phyloP scores from a whole-genome alignment of 2,329 filamentous ascomycete genomes.

The Thelonectria blattea region DNA sequence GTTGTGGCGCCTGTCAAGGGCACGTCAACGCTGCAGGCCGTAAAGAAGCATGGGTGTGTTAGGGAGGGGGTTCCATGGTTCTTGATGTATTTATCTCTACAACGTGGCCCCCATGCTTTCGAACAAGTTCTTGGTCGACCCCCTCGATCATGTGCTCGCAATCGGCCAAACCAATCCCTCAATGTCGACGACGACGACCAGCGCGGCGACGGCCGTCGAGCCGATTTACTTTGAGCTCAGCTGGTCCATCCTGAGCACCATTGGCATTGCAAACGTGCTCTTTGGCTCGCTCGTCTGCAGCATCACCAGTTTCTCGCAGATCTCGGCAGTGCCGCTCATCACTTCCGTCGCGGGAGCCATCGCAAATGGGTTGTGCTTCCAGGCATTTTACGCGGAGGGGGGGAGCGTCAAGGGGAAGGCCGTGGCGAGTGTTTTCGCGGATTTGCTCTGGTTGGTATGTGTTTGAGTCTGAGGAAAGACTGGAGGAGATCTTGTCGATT shows the following conservation, averaged over 20 bases:
- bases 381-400: conserved; percentile 45
- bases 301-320: conserved; percentile 47
- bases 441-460: conserved; percentile 49
- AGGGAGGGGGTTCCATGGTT: too few species aligned
- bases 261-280: conserved; percentile 49
- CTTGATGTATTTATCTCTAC: not conserved
- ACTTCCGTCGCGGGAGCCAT: conserved; percentile 46
- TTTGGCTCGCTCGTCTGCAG: conserved; percentile 47
- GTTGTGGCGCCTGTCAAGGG: not conserved
- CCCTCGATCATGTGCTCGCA: not conserved
- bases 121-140: not conserved
- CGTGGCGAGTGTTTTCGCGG: conserved; percentile 47
- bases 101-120: not conserved
- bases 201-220: not conserved
- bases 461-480: not conserved
- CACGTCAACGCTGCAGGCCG: not conserved
- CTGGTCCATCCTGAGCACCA: conserved; percentile 53
- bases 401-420: conserved; percentile 36
- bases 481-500: not conserved
- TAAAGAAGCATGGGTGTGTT: not conserved
- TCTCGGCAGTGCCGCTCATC: conserved; percentile 49
- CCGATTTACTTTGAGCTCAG: conserved; percentile 49
- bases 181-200: not conserved
- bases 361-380: conserved; percentile 52
- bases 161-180: not conserved